phyloP scores from a whole-genome alignment of 2,329 filamentous ascomycete genomes.

The Xylariaceae sp. region DNA sequence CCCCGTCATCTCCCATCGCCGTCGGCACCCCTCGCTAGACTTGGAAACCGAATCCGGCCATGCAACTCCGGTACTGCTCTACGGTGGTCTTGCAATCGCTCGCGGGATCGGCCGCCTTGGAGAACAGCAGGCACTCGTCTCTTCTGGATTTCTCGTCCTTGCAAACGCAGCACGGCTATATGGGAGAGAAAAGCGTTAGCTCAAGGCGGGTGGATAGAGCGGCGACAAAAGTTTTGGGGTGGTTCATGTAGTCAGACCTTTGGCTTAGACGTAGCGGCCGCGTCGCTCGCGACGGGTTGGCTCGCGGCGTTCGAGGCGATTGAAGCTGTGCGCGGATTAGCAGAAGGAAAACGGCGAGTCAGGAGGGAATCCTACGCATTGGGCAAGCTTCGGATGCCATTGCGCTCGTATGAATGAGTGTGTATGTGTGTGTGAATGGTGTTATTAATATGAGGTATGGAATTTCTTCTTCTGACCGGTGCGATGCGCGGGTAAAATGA shows the following conservation, averaged over 20 bases:
- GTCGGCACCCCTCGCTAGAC: constrained; percentile 42
- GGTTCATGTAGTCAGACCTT: constrained; percentile 29
- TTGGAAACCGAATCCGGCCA: constrained; percentile 91
- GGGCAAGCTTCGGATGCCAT: constrained; percentile 27
- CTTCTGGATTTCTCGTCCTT: constrained; percentile 89
- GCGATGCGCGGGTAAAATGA: neutral
- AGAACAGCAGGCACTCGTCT: constrained; percentile 99
- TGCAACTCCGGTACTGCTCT: constrained; percentile 85
- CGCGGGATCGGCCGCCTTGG: constrained; percentile 77
- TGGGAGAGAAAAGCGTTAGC: constrained; percentile 3
- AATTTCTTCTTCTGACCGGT: constrained; percentile 11
- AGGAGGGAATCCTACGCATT: constrained; percentile 25
- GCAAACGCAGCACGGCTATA: constrained; percentile 96
- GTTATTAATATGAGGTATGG: too few relatives aligned
- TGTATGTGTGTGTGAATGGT: neutral
- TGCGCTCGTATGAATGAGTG: constrained; percentile 1
- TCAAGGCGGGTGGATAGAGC: neutral
- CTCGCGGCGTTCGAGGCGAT: constrained; percentile 30
- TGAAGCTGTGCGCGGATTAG: constrained; percentile 32
- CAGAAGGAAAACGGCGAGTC: neutral
- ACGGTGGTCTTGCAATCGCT: constrained; percentile 83
- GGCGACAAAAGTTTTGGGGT: neutral
- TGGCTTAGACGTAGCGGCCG: constrained; percentile 35
- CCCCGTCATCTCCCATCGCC: neutral
- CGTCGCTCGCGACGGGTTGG: constrained; percentile 24